These are phyloP conservation scores for Anacardium occidentale DNA, from an alignment of 345 rosid species.

Conservation along the genomic window DNA sequence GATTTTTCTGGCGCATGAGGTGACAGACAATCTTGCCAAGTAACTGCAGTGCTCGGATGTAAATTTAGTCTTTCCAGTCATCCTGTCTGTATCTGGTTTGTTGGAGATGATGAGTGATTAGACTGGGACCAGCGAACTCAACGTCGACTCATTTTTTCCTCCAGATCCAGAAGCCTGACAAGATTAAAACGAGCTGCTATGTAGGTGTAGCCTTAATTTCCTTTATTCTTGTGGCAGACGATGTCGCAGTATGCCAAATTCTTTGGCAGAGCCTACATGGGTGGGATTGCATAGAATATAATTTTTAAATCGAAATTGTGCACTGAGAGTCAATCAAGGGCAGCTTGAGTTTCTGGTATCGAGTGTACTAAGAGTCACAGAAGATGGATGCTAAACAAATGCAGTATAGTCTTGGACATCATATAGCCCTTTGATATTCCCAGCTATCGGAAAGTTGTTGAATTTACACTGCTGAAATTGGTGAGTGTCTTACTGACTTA, in stretches of 20 bases:
- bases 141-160: conserved; percentile 5
- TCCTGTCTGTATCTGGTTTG: background rate
- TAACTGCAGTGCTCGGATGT: background rate
- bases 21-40: conserved; percentile 1
- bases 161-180: conserved; percentile 3
- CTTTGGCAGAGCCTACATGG: background rate
- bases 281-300: background rate
- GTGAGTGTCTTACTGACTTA: background rate
- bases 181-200: background rate
- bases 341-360: conserved; percentile 5
- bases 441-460: conserved; percentile 4
- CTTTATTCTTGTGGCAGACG: background rate
- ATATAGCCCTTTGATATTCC: background rate
- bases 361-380: background rate
- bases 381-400: background rate
- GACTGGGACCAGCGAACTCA: background rate
- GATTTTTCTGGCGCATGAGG: background rate
- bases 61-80: background rate
- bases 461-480: conserved; percentile 3
- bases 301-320: background rate
- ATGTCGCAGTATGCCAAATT: background rate
- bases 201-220: background rate
- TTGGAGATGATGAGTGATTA: background rate
- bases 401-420: too few relatives aligned
- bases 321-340: background rate